A percentile compares a stretch with the other conserved stretches of the same genome.
Conservation (phyloP, 192 early-diverging fungal species). For the Irineochytrium annulatum region DNA sequence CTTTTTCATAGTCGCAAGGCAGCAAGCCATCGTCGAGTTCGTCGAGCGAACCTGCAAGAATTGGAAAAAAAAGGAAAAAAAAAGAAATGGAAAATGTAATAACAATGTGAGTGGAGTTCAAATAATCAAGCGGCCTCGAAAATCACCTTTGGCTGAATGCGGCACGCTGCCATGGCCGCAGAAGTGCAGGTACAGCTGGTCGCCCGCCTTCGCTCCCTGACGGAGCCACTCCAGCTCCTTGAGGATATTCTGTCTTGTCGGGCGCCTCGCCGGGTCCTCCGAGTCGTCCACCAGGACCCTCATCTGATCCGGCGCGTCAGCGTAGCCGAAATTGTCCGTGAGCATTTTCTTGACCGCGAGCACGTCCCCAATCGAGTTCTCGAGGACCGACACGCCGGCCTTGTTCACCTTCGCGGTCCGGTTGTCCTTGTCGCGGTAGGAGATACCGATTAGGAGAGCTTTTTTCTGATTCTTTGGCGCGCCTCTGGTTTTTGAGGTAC, state of each 20-base stretch:
- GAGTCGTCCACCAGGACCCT: slow-evolving; percentile 13
- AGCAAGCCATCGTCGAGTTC: not conserved
- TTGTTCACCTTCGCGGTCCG: too few species aligned
- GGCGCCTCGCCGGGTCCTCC: slow-evolving; percentile 11
- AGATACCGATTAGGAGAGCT: slow-evolving; percentile 29
- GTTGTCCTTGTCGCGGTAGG: too few species aligned
- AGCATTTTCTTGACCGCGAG: slow-evolving; percentile 13
- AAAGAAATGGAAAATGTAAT: not conserved
- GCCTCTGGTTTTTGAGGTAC: too few species aligned
- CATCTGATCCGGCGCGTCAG: slow-evolving; percentile 2
- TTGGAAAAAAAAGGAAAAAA: too few species aligned
- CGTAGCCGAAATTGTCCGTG: slow-evolving; percentile 4
- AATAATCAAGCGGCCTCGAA: not conserved
- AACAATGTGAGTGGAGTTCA: not conserved
- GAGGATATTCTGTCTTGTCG: slow-evolving; percentile 18
- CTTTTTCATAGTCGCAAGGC: not conserved
- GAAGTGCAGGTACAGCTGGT: slow-evolving; percentile 15
- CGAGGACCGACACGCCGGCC: slow-evolving; percentile 18
- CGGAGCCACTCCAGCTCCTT: slow-evolving; percentile 11
- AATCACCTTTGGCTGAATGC: slow-evolving; percentile 26
- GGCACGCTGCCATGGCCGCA: slow-evolving; percentile 25
- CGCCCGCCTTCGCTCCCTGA: slow-evolving; percentile 9
- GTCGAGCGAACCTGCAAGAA: too few species aligned
- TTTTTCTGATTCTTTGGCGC: too few species aligned
- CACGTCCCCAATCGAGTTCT: slow-evolving; percentile 1